These are phyloP conservation scores for Selaginella moellendorffii DNA, from an alignment of 75 land plant species.

Conservation along the genomic window DNA sequence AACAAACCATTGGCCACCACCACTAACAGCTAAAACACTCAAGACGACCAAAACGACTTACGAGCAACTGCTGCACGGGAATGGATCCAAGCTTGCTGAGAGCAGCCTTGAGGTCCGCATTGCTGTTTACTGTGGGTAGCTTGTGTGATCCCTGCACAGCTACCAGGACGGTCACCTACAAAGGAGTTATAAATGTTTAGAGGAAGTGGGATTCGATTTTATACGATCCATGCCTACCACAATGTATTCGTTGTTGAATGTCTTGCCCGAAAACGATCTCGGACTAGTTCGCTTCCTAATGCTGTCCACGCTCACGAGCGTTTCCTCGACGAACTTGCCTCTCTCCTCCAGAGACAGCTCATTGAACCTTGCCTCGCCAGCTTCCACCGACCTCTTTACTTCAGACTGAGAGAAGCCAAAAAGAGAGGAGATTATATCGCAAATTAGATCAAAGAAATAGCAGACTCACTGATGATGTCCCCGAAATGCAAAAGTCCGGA, in stretches of 20 bases:
- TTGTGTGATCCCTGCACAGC: constrained; percentile 91
- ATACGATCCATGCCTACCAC: constrained; percentile 77
- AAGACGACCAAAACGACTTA: constrained; percentile 14
- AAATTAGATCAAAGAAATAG: no score
- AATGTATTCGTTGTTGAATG: constrained; percentile 87
- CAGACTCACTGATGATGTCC: constrained; percentile 62
- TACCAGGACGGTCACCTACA: constrained; percentile 77
- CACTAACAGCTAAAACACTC: no score
- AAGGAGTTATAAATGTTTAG: no score
- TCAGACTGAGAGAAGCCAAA: constrained; percentile 35
- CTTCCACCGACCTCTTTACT: constrained; percentile 49
- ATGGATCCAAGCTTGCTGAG: constrained; percentile 80
- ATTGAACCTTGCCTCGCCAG: constrained; percentile 76
- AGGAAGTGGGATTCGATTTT: no score
- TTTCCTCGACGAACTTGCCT: constrained; percentile 97
- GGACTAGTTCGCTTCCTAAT: constrained; percentile 30
- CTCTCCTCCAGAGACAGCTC: constrained; percentile 94
- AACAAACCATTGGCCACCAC: background rate
- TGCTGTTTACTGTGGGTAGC: constrained; percentile 65
- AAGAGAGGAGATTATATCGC: no score
- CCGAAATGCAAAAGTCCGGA: constrained; percentile 93
- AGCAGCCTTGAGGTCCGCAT: constrained; percentile 66
- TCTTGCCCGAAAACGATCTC: constrained; percentile 17
- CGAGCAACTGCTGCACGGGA: constrained; percentile 56
- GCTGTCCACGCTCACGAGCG: constrained; percentile 81